Conservation (phyloP, 2,329 filamentous ascomycete species). For the Pseudocercospora pini-densiflorae region DNA sequence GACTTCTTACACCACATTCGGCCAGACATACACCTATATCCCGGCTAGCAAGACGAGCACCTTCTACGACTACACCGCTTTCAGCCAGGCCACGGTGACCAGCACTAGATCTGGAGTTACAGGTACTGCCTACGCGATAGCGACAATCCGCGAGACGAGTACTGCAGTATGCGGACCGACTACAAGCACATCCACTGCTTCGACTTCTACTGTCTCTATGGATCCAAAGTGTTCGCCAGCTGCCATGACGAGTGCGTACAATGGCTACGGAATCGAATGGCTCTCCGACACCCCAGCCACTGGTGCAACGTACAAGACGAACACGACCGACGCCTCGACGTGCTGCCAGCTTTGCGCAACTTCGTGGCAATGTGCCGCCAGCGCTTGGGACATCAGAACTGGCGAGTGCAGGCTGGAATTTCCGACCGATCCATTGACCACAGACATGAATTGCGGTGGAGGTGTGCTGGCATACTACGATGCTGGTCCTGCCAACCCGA, state of each 20-base stretch:
- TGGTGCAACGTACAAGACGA: slow-evolving; percentile 36
- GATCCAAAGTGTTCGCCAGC: slow-evolving; percentile 39
- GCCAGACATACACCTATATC: slow-evolving; percentile 35
- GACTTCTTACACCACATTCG: slow-evolving; percentile 37
- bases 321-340: slow-evolving; percentile 33
- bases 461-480: slow-evolving; percentile 36
- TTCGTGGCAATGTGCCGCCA: slow-evolving; percentile 34
- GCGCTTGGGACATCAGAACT: slow-evolving; percentile 37
- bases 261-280: slow-evolving; percentile 36
- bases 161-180: slow-evolving; percentile 29
- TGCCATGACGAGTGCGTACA: slow-evolving; percentile 34
- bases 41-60: slow-evolving; percentile 34
- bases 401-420: slow-evolving; percentile 37
- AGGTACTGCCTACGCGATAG: slow-evolving; percentile 37
- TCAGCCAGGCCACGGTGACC: slow-evolving; percentile 36
- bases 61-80: slow-evolving; percentile 37
- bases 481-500: slow-evolving; percentile 36
- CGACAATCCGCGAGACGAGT: slow-evolving; percentile 32
- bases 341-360: slow-evolving; percentile 42
- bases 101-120: slow-evolving; percentile 32
- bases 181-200: slow-evolving; percentile 27
- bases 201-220: slow-evolving; percentile 33
- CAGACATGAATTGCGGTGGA: slow-evolving; percentile 37
- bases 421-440: slow-evolving; percentile 29
- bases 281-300: slow-evolving; percentile 29